Base-by-base conservation (phyloP, 768 basidiomycete genomes). In the Kwoniella heveanensis region DNA sequence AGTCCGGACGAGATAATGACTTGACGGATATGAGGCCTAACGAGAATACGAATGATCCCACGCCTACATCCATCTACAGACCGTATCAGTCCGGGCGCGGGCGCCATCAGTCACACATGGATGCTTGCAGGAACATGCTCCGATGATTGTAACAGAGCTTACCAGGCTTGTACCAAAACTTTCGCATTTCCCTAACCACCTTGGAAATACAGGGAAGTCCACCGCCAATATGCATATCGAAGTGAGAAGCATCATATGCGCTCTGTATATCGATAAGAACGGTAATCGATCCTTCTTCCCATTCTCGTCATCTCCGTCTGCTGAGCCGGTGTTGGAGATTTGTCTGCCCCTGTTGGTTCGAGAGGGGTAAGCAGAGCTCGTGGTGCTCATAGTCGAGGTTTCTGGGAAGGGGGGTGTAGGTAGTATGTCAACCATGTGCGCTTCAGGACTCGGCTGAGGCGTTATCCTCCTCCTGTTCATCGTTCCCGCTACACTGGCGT, bases 21-120 rank as follows among this genome's bases (percentile, higher is more conserved):
- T 89, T 87, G 0, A 91, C 88, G n/a, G 92, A 92, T 5, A 93
- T 87, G 47, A 99, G 79, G 22, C 96, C 96, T 76, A 94, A 90
- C 0, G 95, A 93, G 78, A 96, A 98, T 13, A 98, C 91, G 68
- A 99, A 98, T 0, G 94, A 92, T 13, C 96, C 96, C 1, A 97
- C 95, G 12, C 96, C 96, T 13, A 93, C 80, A 74, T 99, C 96
- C 96, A 98, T 99, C 95, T 99, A 65, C 30, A 24, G 5, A 47
- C 7, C n/a, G n/a, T n/a, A n/a, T n/a, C n/a, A n/a, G n/a, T n/a
- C n/a, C n/a, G n/a, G n/a, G n/a, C n/a, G n/a, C n/a, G n/a, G n/a
- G n/a, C n/a, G n/a, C n/a, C n/a, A n/a, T n/a, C n/a, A n/a, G n/a
- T n/a, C n/a, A n/a, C n/a, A n/a, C n/a, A n/a, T n/a, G n/a, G n/a